Evolutionary conservation across 2,329 filamentous ascomycete genomes (phyloP), one percentile per base, ranked within the genome.

Genomic region (Helminthosporium solani): DNA sequence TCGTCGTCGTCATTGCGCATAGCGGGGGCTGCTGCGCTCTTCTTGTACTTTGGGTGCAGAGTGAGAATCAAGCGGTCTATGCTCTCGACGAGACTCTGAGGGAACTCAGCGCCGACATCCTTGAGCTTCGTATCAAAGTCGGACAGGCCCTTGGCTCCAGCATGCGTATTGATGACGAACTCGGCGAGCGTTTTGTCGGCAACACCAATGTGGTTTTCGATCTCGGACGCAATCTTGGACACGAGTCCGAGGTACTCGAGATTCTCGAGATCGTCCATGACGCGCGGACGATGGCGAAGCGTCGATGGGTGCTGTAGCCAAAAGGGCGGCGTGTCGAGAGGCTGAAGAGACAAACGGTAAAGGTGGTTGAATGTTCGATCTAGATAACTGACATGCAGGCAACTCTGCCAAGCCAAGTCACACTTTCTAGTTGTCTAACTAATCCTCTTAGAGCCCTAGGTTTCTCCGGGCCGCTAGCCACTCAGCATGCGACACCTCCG

Each of bases 101-200:
- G 90, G 55, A 96, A 95, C 34, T 86, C 90, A 52, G 86, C 88
- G 44, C 87, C 88, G 71, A 95, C 84, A 23, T 78, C 82, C 56
- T 85, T 82, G 56, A 97, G 78, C 64, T 83, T 83, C 56, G 77
- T 75, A 73, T 87, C 87, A 75, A 97, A 99, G 21, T 87, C 84
- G 42, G 79, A 71, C 46, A 88, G 77, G 21, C 80, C 80, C 41
- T 77, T 79, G 74, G 84, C 87, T 79, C 91, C 82, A 67, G 86
- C 73, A 61, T 95, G 89, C 67, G 96, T 87, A 51, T 88, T 88
- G 65, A 99, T 96, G 62, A 99, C 84, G 67, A 96, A 99, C 72
- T 99, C 94, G 58, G 94, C 91, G 20, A 99, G 83, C 4, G 90
- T 96, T 73, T 95, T 96, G 73, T 99, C 91, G 67, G 82, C 87